Evolutionary conservation across 371 early-diverging fungal species (phyloP).

Genomic region (Blastocladiella emersonii): DNA sequence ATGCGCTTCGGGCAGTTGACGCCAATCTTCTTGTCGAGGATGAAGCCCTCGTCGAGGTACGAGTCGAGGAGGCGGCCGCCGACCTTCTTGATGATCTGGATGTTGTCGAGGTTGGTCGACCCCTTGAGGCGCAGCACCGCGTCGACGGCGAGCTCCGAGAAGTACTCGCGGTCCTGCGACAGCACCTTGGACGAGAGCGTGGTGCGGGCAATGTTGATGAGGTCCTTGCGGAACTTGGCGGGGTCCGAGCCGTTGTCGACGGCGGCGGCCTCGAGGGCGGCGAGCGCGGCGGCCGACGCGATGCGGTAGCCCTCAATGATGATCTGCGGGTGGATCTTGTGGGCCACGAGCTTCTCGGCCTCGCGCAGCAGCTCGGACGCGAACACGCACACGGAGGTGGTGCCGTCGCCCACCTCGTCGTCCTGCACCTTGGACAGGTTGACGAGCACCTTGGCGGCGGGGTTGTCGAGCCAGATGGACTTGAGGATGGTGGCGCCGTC

Average conservation of each 20-base stretch:
- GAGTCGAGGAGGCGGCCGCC: constrained; percentile 96
- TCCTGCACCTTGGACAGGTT: constrained; percentile 98
- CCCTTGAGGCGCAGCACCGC: constrained; percentile 93
- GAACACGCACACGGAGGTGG: constrained; percentile 97
- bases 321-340: constrained; percentile 96
- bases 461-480: constrained; percentile 93
- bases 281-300: constrained; percentile 75
- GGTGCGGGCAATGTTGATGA: constrained; percentile 95
- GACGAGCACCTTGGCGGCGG: constrained; percentile 97
- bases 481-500: constrained; percentile 99
- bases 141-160: constrained; percentile 92
- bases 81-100: constrained; percentile 98
- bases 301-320: constrained; percentile 95
- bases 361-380: constrained; percentile 94
- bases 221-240: constrained; percentile 64
- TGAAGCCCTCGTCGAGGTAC: constrained; percentile 94
- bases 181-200: constrained; percentile 97
- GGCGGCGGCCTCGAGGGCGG: constrained; percentile 71
- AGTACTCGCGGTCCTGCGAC: constrained; percentile 92
- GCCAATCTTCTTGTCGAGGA: constrained; percentile 96
- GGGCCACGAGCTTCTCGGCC: constrained; percentile 84
- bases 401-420: constrained; percentile 99
- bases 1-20: constrained; percentile 93
- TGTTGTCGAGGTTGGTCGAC: constrained; percentile 91
- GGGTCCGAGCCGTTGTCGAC: constrained; percentile 56